phyloP scores from a whole-genome alignment of 768 basidiomycete genomes.

The Boletellus sp. region DNA sequence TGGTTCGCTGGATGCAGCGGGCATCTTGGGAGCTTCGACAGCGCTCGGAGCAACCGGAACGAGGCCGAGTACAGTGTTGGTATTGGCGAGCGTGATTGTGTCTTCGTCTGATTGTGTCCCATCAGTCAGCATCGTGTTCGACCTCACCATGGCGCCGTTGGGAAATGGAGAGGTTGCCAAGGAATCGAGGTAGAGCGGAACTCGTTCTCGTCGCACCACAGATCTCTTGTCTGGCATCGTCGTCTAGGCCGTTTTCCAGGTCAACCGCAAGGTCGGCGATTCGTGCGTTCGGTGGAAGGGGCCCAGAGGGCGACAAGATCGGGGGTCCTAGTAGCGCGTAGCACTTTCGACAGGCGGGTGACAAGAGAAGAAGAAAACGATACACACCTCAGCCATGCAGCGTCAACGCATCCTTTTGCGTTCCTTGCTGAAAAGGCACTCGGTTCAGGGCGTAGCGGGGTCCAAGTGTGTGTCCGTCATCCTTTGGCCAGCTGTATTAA shows the following conservation, averaged over 20 bases:
- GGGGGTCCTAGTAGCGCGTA: no score
- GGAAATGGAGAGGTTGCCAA: not conserved
- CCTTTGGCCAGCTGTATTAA: no score
- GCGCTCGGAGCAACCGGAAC: not conserved
- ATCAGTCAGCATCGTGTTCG: not conserved
- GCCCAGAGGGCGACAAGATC: no score
- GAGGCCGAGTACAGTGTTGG: not conserved
- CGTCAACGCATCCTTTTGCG: no score
- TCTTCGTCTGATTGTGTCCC: not conserved
- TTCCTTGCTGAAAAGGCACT: no score
- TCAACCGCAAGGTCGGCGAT: not conserved
- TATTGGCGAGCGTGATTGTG: not conserved
- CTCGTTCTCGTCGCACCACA: not conserved
- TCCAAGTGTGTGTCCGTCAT: no score
- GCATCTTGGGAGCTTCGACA: not conserved
- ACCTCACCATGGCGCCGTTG: slow-evolving; percentile 3
- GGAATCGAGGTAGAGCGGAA: not conserved
- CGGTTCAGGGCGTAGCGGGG: no score
- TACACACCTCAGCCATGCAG: no score
- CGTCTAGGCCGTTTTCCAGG: not conserved
- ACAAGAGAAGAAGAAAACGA: no score
- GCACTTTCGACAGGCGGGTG: no score
- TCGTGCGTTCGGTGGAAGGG: not conserved
- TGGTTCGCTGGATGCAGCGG: not conserved
- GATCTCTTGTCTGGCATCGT: not conserved